These are phyloP conservation scores for Talinum fruticosum DNA, from an alignment of 148 eudicot genomes.

Conservation along the genomic window DNA sequence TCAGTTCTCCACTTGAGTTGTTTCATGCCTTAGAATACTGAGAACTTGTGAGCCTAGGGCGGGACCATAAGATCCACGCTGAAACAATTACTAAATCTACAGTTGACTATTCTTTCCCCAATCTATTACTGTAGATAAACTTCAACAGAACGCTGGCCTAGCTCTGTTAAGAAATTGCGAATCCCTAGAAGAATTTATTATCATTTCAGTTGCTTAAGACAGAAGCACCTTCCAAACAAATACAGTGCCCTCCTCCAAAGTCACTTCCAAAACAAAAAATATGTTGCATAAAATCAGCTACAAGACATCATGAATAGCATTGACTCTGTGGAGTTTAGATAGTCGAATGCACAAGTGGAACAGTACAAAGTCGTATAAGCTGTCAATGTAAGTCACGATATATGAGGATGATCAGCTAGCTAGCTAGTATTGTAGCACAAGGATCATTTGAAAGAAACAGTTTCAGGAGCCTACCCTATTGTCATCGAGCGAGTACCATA, in stretches of 20 bases:
- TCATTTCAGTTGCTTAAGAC: neutral
- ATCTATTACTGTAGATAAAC: neutral
- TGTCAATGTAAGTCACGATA: neutral
- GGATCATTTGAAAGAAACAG: neutral
- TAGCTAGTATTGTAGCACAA: neutral
- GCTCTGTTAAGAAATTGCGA: neutral
- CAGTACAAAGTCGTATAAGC: neutral
- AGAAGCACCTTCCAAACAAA: neutral
- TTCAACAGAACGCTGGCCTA: neutral
- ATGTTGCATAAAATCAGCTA: neutral
- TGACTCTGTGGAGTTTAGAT: neutral
- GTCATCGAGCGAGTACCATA: constrained; percentile 94
- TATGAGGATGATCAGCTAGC: neutral
- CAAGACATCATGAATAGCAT: neutral
- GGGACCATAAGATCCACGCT: neutral
- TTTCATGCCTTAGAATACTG: neutral
- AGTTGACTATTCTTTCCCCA: neutral
- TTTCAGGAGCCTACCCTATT: constrained; percentile 51
- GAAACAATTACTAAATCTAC: neutral
- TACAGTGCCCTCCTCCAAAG: neutral
- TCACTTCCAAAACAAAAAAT: neutral
- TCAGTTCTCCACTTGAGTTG: too few relatives aligned
- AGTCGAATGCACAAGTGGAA: neutral
- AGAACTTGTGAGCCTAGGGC: neutral
- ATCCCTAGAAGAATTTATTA: neutral